Evolutionary conservation across 768 basidiomycete genomes (phyloP).

Genomic region (Pleurotus sapidus): DNA sequence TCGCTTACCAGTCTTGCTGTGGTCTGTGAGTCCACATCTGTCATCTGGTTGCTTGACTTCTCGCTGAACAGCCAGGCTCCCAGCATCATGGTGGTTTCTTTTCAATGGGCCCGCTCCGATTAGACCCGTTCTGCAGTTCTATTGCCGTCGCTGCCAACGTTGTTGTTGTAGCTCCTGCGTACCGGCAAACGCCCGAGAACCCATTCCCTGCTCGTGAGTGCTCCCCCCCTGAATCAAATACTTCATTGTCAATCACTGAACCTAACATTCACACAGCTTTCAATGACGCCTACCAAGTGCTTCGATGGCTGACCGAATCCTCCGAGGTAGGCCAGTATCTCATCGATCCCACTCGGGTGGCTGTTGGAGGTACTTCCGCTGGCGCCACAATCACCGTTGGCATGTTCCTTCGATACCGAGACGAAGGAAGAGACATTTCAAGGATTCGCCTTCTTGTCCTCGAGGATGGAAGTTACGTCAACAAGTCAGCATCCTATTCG

Average conservation of each 20-base stretch:
- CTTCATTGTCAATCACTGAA: not conserved
- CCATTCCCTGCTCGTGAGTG: slow-evolving; percentile 8
- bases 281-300: slow-evolving; percentile 8
- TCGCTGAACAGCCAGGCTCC: not conserved
- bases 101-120: slow-evolving; percentile 4
- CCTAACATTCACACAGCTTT: slow-evolving; percentile 4
- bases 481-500: slow-evolving; percentile 7
- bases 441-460: slow-evolving; percentile 5
- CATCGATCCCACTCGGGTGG: slow-evolving; percentile 4
- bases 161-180: slow-evolving; percentile 3
- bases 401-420: slow-evolving; percentile 9
- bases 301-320: slow-evolving; percentile 6
- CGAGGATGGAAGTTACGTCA: slow-evolving; percentile 7
- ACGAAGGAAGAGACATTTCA: slow-evolving; percentile 2
- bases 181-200: slow-evolving; percentile 8
- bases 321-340: not conserved
- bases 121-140: slow-evolving; percentile 4
- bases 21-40: not conserved
- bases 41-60: not conserved
- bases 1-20: slow-evolving; percentile 2
- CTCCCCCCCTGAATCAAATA: not conserved
- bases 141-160: slow-evolving; percentile 4
- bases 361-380: slow-evolving; percentile 6
- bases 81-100: slow-evolving; percentile 9
- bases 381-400: slow-evolving; percentile 7